These are phyloP conservation scores for Heimioporus sp. DNA, from an alignment of 768 basidiomycete species.

Conservation along the genomic window DNA sequence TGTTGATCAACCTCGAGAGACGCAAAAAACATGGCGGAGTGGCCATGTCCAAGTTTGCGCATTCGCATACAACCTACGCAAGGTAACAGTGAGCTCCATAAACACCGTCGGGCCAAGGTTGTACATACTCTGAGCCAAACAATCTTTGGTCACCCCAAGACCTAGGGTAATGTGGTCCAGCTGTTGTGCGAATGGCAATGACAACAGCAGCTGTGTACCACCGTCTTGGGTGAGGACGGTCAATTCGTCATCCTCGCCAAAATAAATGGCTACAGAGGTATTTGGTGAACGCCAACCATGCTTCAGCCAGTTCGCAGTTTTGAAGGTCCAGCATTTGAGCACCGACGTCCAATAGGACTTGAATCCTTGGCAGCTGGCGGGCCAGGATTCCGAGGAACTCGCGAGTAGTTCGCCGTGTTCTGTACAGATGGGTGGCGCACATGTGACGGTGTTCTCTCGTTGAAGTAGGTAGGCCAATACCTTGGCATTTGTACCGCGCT, in stretches of 20 bases:
- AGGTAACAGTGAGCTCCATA: conserved; percentile 2
- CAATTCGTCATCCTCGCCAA: conserved; percentile 16
- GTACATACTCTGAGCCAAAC: conserved; percentile 14
- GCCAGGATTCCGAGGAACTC: conserved; percentile 32
- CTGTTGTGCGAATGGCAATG: conserved; percentile 26
- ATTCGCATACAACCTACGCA: conserved; percentile 52
- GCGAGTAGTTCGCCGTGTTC: conserved; percentile 10
- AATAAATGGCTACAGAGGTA: conserved; percentile 26
- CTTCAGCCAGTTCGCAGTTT: conserved; percentile 37
- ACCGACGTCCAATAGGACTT: conserved; percentile 50
- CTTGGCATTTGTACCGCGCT: conserved; percentile 13
- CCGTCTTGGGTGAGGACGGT: conserved; percentile 37
- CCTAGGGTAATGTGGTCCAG: conserved; percentile 12
- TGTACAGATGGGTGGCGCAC: not conserved
- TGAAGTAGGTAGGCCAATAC: conserved; percentile 22
- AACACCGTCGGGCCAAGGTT: not conserved
- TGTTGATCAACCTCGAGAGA: conserved; percentile 42
- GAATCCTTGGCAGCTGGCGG: conserved; percentile 31
- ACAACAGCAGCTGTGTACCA: conserved; percentile 33
- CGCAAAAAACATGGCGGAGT: conserved; percentile 49
- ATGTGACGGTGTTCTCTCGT: conserved; percentile 20
- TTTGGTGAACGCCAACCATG: conserved; percentile 35
- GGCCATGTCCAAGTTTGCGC: conserved; percentile 47
- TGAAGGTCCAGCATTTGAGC: conserved; percentile 50
- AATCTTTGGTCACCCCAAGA: conserved; percentile 14